Percentiles rank a stretch among this genome's conserved stretches.
Evolutionary conservation across 2,329 filamentous ascomycete genomes (phyloP).

Genomic region (Colletotrichum costaricense): DNA sequence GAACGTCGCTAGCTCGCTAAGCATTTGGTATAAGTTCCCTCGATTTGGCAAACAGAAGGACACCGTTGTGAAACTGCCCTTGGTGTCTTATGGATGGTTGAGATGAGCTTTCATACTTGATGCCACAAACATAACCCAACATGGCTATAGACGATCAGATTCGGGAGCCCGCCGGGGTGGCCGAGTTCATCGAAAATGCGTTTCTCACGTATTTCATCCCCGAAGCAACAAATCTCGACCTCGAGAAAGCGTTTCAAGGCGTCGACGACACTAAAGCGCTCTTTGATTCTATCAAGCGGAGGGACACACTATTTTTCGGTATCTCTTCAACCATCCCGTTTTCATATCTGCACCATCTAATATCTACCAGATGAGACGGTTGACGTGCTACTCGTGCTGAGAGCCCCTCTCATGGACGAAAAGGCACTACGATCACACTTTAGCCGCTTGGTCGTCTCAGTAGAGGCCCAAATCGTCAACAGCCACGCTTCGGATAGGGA

Average conservation of each 20-base stretch:
- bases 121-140: slow-evolving; percentile 32
- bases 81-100: not conserved
- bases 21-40: not conserved
- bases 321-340: slow-evolving; percentile 36
- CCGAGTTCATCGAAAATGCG: slow-evolving; percentile 67
- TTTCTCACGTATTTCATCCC: slow-evolving; percentile 72
- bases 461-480: slow-evolving; percentile 76
- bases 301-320: slow-evolving; percentile 80
- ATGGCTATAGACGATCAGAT: slow-evolving; percentile 37
- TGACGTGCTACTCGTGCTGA: slow-evolving; percentile 75
- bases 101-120: slow-evolving; percentile 17
- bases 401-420: slow-evolving; percentile 70
- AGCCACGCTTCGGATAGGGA: slow-evolving; percentile 61
- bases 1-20: not conserved
- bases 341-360: slow-evolving; percentile 20
- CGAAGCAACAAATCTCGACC: slow-evolving; percentile 62
- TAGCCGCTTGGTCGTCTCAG: slow-evolving; percentile 70
- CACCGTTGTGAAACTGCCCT: slow-evolving; percentile 20
- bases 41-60: not conserved
- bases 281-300: slow-evolving; percentile 69
- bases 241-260: slow-evolving; percentile 62
- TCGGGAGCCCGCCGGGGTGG: slow-evolving; percentile 39
- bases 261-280: slow-evolving; percentile 56
- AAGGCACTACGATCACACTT: slow-evolving; percentile 68
- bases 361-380: slow-evolving; percentile 76